A percentile compares a stretch with the other conserved stretches of the same genome.
phyloP scores from a whole-genome alignment of 768 basidiomycete genomes.

The Lactifluus rugatus region DNA sequence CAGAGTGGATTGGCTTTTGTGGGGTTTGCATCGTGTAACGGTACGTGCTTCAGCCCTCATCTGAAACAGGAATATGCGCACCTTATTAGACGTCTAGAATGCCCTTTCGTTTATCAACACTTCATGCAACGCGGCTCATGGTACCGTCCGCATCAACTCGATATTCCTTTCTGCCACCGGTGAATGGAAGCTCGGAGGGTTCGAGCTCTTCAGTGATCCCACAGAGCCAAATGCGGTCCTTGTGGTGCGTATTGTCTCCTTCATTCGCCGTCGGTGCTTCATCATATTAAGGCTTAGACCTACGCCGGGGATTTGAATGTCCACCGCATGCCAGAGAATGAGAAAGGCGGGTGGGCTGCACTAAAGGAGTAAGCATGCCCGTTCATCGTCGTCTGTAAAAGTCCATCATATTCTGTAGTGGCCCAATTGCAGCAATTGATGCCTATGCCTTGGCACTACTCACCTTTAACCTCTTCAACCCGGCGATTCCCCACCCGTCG shows the following conservation, averaged over 20 bases:
- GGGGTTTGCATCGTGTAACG: slow-evolving; percentile 87
- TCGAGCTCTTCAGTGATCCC: slow-evolving; percentile 79
- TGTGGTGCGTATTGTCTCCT: slow-evolving; percentile 50
- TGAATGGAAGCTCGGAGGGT: slow-evolving; percentile 95
- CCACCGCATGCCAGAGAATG: slow-evolving; percentile 77
- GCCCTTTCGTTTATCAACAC: slow-evolving; percentile 88
- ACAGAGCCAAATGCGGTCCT: slow-evolving; percentile 71
- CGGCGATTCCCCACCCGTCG: slow-evolving; percentile 52
- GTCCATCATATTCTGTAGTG: slow-evolving; percentile 34
- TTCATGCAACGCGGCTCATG: slow-evolving; percentile 72
- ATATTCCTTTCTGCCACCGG: slow-evolving; percentile 89
- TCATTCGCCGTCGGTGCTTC: slow-evolving; percentile 2
- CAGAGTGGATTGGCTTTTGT: slow-evolving; percentile 82
- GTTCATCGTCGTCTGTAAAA: background rate
- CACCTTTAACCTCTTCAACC: slow-evolving; percentile 82
- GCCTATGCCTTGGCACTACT: slow-evolving; percentile 84
- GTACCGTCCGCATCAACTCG: slow-evolving; percentile 60
- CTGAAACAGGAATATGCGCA: background rate
- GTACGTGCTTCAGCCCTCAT: slow-evolving; percentile 37
- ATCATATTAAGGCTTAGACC: slow-evolving; percentile 37
- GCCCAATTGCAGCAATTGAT: slow-evolving; percentile 59
- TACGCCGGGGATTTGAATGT: slow-evolving; percentile 53
- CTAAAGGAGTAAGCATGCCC: slow-evolving; percentile 63
- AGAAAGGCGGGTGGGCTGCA: slow-evolving; percentile 73
- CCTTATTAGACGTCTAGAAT: slow-evolving; percentile 38